A percentile compares a stretch with the other conserved stretches of the same genome.
Evolutionary conservation across 345 rosid species (phyloP).

Genomic region (Salix koriyanagi): DNA sequence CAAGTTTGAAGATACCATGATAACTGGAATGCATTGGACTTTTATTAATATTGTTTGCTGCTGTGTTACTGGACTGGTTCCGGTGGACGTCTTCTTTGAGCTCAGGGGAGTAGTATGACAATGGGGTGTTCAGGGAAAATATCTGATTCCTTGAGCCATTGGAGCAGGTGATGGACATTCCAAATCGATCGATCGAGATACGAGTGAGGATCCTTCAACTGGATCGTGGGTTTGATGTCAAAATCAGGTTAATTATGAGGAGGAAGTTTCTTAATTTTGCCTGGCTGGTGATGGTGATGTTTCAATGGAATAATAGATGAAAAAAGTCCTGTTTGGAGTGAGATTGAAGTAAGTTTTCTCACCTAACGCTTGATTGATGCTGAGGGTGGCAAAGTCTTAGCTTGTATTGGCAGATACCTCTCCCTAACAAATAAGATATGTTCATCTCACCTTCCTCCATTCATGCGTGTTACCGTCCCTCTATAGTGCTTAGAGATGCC

Average conservation of each 20-base stretch:
- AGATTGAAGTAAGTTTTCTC: slow-evolving; percentile 25
- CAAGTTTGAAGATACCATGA: too few species aligned
- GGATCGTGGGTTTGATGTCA: neutral
- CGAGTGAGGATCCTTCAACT: neutral
- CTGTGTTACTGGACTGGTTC: too few species aligned
- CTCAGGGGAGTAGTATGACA: too few species aligned
- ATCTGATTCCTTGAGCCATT: too few species aligned
- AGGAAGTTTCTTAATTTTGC: neutral
- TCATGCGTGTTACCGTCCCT: slow-evolving; percentile 20
- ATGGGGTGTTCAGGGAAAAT: too few species aligned
- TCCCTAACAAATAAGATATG: slow-evolving; percentile 18
- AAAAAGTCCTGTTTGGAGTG: slow-evolving; percentile 24
- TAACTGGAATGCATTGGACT: too few species aligned
- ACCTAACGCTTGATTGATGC: slow-evolving; percentile 32
- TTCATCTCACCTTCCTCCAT: slow-evolving; percentile 53
- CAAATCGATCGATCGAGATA: neutral
- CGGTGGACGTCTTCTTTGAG: too few species aligned
- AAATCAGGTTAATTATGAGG: neutral
- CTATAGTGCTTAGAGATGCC: neutral
- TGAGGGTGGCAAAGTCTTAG: slow-evolving; percentile 37
- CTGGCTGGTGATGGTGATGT: slow-evolving; percentile 31
- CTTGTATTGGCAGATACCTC: slow-evolving; percentile 44
- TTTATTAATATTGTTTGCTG: too few species aligned
- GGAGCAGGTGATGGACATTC: neutral
- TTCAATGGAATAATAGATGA: slow-evolving; percentile 4